Percentiles rank a stretch among this genome's conserved stretches.
Conservation (phyloP, 371 early-diverging fungal species). For the Apophysomyces sp. region DNA sequence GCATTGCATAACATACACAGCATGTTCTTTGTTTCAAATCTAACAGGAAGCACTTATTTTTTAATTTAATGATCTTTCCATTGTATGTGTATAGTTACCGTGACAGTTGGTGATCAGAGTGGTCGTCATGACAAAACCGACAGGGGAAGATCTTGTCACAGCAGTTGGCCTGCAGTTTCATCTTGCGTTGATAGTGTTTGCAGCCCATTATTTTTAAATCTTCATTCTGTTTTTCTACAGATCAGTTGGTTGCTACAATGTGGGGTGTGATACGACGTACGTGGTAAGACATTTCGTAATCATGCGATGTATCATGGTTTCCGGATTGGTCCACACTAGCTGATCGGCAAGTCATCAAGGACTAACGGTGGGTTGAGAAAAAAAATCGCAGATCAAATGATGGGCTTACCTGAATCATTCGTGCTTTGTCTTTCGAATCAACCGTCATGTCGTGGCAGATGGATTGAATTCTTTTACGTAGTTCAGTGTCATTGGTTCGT, state of each 20-base stretch:
- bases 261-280: conserved; percentile 52
- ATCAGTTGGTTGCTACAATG: background rate
- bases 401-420: background rate
- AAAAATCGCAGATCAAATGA: background rate
- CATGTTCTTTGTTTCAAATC: conserved; percentile 81
- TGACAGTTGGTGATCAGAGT: conserved; percentile 80
- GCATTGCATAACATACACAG: conserved; percentile 88
- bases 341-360: background rate
- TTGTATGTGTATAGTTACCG: conserved; percentile 52
- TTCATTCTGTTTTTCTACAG: conserved; percentile 40
- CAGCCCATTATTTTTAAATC: conserved; percentile 72
- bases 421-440: background rate
- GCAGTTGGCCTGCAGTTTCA: conserved; percentile 88
- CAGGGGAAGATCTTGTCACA: conserved; percentile 90
- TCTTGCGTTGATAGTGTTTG: conserved; percentile 88
- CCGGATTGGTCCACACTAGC: background rate
- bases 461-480: background rate
- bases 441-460: background rate
- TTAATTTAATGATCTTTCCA: background rate
- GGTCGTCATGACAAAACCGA: conserved; percentile 95
- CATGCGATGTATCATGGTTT: background rate
- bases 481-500: background rate
- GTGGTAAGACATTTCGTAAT: conserved; percentile 57
- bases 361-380: background rate
- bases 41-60: conserved; percentile 10